A percentile compares a stretch with the other conserved stretches of the same genome.
Evolutionary conservation across 2,329 filamentous ascomycete species (phyloP).

Genomic region (Cercospora citrullina): DNA sequence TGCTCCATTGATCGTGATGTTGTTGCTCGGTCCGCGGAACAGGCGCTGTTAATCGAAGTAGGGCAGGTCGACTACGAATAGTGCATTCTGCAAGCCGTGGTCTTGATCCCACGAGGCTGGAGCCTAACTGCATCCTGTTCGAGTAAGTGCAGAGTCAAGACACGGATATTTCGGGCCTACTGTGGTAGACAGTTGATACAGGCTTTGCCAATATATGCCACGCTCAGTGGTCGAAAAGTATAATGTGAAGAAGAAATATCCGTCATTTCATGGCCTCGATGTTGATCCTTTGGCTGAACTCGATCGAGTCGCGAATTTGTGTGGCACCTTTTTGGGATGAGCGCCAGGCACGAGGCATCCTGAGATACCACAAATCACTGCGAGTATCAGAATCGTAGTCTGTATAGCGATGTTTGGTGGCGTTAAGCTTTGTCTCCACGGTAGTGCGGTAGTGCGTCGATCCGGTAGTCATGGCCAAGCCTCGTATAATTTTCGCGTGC

Average conservation of each 20-base stretch:
- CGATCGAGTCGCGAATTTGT: too few relatives aligned
- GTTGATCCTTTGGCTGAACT: too few relatives aligned
- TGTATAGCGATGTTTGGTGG: background rate
- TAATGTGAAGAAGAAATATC: too few relatives aligned
- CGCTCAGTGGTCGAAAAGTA: too few relatives aligned
- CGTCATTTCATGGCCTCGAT: too few relatives aligned
- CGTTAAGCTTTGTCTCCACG: background rate
- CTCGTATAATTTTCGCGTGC: background rate
- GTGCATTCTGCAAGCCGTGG: background rate
- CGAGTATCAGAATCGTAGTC: background rate
- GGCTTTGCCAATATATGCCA: too few relatives aligned
- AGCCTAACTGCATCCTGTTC: background rate
- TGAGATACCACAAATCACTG: background rate
- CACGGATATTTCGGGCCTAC: background rate
- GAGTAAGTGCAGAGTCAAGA: background rate
- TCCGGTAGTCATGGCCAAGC: background rate
- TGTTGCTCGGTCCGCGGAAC: background rate
- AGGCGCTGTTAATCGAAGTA: background rate
- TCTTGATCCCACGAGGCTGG: background rate
- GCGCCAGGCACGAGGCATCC: too few relatives aligned
- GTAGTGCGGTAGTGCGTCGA: background rate
- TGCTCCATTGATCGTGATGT: background rate
- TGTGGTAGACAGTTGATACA: too few relatives aligned
- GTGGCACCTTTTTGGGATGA: background rate
- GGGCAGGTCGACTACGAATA: background rate